Base-by-base conservation (phyloP, 2,329 filamentous ascomycete species). In the Colletotrichum somersetense region DNA sequence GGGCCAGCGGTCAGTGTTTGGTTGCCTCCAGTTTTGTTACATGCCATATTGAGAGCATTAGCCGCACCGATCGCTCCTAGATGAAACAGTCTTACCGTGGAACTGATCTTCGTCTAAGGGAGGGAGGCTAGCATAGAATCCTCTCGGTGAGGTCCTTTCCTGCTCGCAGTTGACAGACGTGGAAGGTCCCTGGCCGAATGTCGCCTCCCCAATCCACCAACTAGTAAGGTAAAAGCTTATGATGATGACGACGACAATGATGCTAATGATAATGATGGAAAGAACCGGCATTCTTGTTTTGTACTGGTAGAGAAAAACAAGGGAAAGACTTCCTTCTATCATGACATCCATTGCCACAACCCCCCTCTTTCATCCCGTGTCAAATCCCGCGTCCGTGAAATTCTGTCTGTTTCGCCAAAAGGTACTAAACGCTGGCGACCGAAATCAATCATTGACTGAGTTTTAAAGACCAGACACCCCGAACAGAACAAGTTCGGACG, bases 71-170 rank as follows among this genome's bases (percentile, higher is more conserved):
- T 73, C 62, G 56, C 48, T 73, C 62, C 48, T 35, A 62, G 57
- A 58, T 73, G 71, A 73, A 73, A 73, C 71, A 67, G 66, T 71
- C 71, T 73, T 71, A 73, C 71, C 58, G 62, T 62, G 56, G 57
- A 71, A 71, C 62, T 73, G 71, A 73, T 73, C 57, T 71, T 73
- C 62, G 67, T 67, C 52, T 42, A 66, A 56, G 56, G 71, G 71
- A 67, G 56, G 16, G 50, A 58, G 56, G 18, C 62, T 62, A 65
- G 66, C 33, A 46, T 42, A 55, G 26, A 72, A 69, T 61, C 66
- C 59, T 20, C 56, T 33, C 26, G 68, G 57, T 23, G 63, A 40
- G 56, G 56, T 67, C 40, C 48, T 62, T 42, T 58, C n/a, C 68
- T 62, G 33, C 58, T 69, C 53, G 65, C 65, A 63, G 52, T 58